Evolutionary conservation across 2,329 filamentous ascomycete genomes (phyloP).

Genomic region (Elsinoe arachidis): DNA sequence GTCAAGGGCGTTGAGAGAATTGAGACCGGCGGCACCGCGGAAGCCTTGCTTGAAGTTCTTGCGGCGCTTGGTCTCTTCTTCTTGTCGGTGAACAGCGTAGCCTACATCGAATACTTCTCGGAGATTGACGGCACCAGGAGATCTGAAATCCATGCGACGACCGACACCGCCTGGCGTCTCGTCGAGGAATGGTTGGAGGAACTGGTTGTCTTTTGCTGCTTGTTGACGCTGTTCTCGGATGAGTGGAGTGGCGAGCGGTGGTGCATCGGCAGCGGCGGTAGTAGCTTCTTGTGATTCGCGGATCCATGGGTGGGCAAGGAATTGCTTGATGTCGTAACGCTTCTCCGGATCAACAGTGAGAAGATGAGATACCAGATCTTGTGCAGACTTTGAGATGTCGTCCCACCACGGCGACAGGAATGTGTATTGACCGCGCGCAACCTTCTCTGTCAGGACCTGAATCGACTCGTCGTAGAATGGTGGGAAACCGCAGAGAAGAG

Average conservation of each 20-base stretch:
- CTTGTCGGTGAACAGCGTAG: conserved; percentile 94
- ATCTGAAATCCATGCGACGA: conserved; percentile 82
- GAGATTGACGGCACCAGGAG: conserved; percentile 86
- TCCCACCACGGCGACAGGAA: conserved; percentile 99
- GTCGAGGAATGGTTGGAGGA: conserved; percentile 45
- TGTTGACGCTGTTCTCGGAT: conserved; percentile 46
- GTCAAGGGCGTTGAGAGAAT: conserved; percentile 55
- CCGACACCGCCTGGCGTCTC: conserved; percentile 45
- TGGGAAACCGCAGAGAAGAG: conserved; percentile 90
- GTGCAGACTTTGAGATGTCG: conserved; percentile 88
- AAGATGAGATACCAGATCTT: conserved; percentile 88
- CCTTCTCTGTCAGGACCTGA: conserved; percentile 92
- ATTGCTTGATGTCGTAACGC: conserved; percentile 86
- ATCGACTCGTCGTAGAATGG: conserved; percentile 99
- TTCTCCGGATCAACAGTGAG: conserved; percentile 92
- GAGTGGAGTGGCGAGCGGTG: conserved; percentile 61
- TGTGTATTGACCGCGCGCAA: conserved; percentile 91
- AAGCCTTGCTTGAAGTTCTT: conserved; percentile 72
- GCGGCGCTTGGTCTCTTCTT: conserved; percentile 86
- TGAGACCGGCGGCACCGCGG: conserved; percentile 54
- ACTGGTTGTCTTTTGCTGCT: conserved; percentile 25
- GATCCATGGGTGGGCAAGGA: conserved; percentile 93
- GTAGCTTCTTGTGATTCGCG: conserved; percentile 60
- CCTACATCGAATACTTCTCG: conserved; percentile 96
- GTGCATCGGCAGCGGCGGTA: conserved; percentile 58